These are phyloP conservation scores for Cryptococcus hybrid DNA, from an alignment of 1,284 basidiomycete genomes.

Conservation along the genomic window DNA sequence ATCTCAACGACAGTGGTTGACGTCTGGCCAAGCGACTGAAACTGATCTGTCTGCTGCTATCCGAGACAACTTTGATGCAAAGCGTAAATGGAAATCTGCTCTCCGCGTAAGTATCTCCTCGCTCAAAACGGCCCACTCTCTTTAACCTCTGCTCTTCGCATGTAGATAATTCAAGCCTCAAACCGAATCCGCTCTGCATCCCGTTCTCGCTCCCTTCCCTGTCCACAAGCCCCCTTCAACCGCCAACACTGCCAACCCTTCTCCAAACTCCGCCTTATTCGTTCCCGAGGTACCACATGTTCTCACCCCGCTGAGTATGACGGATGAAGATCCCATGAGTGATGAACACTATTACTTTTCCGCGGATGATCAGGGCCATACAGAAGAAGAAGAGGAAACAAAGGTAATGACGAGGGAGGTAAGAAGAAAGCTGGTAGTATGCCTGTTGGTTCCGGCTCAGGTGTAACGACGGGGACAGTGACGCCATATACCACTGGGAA, in stretches of 20 bases:
- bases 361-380: neutral
- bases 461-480: neutral
- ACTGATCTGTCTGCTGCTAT: constrained; percentile 69
- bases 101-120: constrained; percentile 21
- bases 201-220: constrained; percentile 6
- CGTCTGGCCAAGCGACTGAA: constrained; percentile 52
- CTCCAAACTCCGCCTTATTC: neutral
- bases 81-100: constrained; percentile 34
- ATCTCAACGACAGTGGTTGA: constrained; percentile 28
- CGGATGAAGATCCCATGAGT: constrained; percentile 16
- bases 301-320: constrained; percentile 22
- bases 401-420: neutral
- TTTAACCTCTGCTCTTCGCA: neutral
- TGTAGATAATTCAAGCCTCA: constrained; percentile 24
- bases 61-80: constrained; percentile 60
- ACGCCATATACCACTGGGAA: neutral
- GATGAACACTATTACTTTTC: neutral
- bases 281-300: constrained; percentile 1
- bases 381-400: neutral
- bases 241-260: constrained; percentile 3
- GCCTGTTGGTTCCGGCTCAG: neutral
- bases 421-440: neutral
- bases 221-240: constrained; percentile 4
- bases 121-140: neutral
- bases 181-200: constrained; percentile 20